These are phyloP conservation scores for Trametes gibbosa DNA, from an alignment of 768 basidiomycete genomes.

Conservation along the genomic window DNA sequence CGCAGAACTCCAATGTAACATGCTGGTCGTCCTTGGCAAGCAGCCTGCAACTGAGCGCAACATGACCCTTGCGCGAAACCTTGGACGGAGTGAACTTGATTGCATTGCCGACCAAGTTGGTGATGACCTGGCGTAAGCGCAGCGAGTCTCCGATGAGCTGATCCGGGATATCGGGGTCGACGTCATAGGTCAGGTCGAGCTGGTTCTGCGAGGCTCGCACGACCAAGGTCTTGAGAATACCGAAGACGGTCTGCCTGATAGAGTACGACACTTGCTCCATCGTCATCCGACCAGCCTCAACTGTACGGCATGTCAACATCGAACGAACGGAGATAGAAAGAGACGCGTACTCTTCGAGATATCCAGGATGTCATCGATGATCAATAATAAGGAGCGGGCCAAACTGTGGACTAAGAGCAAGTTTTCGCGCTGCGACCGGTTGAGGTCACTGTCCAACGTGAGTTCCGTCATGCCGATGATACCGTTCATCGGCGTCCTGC, in stretches of 20 bases:
- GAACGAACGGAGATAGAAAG: conserved; percentile 30
- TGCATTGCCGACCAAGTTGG: conserved; percentile 92
- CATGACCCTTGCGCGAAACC: conserved; percentile 77
- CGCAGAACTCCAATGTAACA: conserved; percentile 94
- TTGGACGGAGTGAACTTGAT: conserved; percentile 95
- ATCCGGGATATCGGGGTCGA: conserved; percentile 94
- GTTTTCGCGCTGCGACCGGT: conserved; percentile 92
- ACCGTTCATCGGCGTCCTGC: conserved; percentile 99
- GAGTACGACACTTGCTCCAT: conserved; percentile 99
- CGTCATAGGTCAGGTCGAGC: conserved; percentile 92
- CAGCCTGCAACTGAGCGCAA: conserved; percentile 83
- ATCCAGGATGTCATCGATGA: conserved; percentile 99
- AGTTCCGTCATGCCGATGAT: conserved; percentile 99
- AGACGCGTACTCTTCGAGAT: conserved; percentile 88
- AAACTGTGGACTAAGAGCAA: conserved; percentile 92
- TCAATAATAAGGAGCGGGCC: conserved; percentile 87
- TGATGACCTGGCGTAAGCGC: conserved; percentile 91
- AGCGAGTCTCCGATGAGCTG: conserved; percentile 96
- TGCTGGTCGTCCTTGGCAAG: conserved; percentile 76
- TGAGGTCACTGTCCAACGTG: conserved; percentile 94
- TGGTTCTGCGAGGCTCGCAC: conserved; percentile 97
- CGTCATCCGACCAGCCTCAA: conserved; percentile 99
- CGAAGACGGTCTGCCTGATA: conserved; percentile 93
- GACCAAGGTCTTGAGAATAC: conserved; percentile 96
- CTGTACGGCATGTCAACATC: conserved; percentile 38